phyloP scores from a whole-genome alignment of 768 basidiomycete species.

The Auricularia sp. region DNA sequence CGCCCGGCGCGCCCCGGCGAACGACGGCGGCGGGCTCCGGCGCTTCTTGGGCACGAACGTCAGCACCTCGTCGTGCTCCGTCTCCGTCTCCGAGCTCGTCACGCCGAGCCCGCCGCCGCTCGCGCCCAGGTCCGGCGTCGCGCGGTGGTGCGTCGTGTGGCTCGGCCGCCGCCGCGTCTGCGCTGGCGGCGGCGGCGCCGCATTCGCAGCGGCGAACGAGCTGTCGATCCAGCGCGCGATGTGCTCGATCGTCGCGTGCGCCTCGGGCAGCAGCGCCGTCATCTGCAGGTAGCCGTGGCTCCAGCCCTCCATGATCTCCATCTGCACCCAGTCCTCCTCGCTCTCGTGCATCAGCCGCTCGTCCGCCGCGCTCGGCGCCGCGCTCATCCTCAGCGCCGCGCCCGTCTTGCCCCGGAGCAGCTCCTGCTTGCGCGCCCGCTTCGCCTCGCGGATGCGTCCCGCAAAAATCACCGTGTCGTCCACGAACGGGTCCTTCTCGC shows the following conservation, averaged over 20 bases:
- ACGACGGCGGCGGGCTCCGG: constrained; percentile 14
- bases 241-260: constrained; percentile 65
- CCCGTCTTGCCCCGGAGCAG: constrained; percentile 57
- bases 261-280: constrained; percentile 76
- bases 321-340: constrained; percentile 92
- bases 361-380: constrained; percentile 22
- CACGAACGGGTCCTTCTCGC: constrained; percentile 91
- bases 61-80: constrained; percentile 49
- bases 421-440: constrained; percentile 68
- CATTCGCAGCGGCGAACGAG: constrained; percentile 40
- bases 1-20: constrained; percentile 1
- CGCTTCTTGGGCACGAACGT: constrained; percentile 58
- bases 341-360: constrained; percentile 38
- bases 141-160: constrained; percentile 12
- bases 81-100: constrained; percentile 40
- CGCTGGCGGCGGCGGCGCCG: constrained; percentile 15
- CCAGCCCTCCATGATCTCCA: constrained; percentile 92
- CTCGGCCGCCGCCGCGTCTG: constrained; percentile 13
- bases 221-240: constrained; percentile 87
- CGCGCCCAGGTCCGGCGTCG: constrained; percentile 17
- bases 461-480: constrained; percentile 98
- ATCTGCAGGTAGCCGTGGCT: constrained; percentile 97
- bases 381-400: constrained; percentile 53
- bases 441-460: constrained; percentile 89
- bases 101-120: constrained; percentile 30